A percentile compares a stretch with the other conserved stretches of the same genome.
Evolutionary conservation across 371 early-diverging fungal species (phyloP).

Genomic region (Mortierella sp.): DNA sequence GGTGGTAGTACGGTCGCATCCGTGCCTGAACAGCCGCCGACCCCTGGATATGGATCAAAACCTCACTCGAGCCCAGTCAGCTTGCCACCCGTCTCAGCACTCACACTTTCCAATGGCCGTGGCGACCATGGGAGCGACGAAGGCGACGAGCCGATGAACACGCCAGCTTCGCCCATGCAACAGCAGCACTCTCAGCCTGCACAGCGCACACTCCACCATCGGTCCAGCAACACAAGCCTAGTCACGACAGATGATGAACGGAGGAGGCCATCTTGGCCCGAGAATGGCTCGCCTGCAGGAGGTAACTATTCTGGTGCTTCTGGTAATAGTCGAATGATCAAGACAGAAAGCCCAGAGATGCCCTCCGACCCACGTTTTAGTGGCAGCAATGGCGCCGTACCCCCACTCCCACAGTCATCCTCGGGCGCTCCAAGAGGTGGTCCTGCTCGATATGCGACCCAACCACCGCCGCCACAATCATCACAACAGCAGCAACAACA

Average conservation of each 20-base stretch:
- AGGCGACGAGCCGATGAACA: not conserved
- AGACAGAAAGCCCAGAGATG: conserved; percentile 42
- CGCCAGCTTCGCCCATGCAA: not conserved
- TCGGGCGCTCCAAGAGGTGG: not conserved
- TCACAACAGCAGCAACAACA: conserved; percentile 20
- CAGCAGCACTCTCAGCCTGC: not conserved
- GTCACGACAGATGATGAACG: not conserved
- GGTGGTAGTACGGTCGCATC: not conserved
- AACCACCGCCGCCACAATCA: conserved; percentile 16
- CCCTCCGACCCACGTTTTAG: conserved; percentile 26
- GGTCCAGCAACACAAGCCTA: conserved; percentile 5
- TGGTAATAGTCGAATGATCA: conserved; percentile 16
- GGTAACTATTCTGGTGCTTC: not conserved
- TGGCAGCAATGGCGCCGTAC: not conserved
- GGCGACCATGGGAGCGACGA: not conserved
- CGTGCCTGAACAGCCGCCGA: not conserved
- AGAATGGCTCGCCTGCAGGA: not conserved
- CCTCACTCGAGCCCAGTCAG: not conserved
- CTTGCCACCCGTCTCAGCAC: conserved; percentile 2
- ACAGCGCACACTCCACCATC: conserved; percentile 2
- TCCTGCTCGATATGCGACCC: conserved; percentile 26
- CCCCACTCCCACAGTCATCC: no score
- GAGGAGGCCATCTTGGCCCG: conserved; percentile 10
- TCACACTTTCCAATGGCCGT: not conserved
- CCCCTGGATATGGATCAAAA: no score